Base-by-base conservation (phyloP, 2,329 filamentous ascomycete genomes). In the Phialophora macrospora region DNA sequence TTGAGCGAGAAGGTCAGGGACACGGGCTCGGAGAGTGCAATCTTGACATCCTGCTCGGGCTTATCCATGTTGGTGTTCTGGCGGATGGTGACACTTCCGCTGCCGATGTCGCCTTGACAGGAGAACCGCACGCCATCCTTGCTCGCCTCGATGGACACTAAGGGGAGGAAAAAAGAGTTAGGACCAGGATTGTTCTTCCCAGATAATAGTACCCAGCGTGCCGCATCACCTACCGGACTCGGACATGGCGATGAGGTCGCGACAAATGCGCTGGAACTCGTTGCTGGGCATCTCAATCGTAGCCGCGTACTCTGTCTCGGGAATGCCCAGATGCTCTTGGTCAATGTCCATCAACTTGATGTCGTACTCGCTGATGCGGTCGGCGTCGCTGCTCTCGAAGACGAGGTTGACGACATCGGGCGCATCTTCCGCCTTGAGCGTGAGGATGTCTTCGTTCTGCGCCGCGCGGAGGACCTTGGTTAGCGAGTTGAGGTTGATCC, bases 321-420 rank as follows among this genome's bases (percentile, higher is more conserved):
- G 95, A 74, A 99, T 99, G 69, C 95, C 95, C 80, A 99, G 83
- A 80, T 99, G 95, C 85, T 99, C 95, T 83, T 99, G 96, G 81
- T 99, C 95, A 79, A 99, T 99, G 79, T 99, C 95, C 95, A 99
- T 99, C 78, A 99, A 88, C 86, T 99, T 99, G 81, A 99, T 91
- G 80, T 99, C 95, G 80, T 99, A 99, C 84, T 99, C 96, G 86
- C 92, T 96, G 77, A 99, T 87, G 72, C 95, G 87, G 80, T 99
- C 95, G 75, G 87, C 91, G 76, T 90, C 88, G 72, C 86, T 83
- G 84, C 88, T 96, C 88, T 99, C 96, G 77, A 99, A 99, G 73
- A 93, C 87, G 71, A 99, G 84, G 85, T 97, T 98, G 74, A 99
- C 88, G 56, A 93, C 92, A 80, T 99, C 95, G 55, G 95, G 95